Conservation (phyloP, 176 grass and related monocot species). For the Lolium rigidum region DNA sequence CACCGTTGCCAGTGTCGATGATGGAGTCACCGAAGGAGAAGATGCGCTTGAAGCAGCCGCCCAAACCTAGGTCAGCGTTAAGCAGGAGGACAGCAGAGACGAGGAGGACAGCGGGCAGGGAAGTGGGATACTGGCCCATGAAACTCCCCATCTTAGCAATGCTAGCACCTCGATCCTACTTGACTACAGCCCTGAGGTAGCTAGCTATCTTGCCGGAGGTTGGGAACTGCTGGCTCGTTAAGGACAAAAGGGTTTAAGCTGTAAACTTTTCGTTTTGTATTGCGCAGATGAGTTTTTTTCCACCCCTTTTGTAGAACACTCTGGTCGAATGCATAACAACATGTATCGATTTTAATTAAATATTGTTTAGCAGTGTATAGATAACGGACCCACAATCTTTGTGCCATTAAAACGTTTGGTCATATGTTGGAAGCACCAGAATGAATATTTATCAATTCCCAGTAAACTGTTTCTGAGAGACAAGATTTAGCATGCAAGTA, state of each 20-base stretch:
- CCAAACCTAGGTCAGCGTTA: background rate
- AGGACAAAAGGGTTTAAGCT: background rate
- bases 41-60: constrained; percentile 65
- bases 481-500: background rate
- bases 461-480: background rate
- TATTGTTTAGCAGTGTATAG: background rate
- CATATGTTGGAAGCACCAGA: background rate
- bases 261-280: background rate
- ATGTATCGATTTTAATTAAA: background rate
- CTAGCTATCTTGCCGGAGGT: background rate
- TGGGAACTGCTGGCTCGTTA: background rate
- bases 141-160: background rate
- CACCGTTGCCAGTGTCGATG: constrained; percentile 61
- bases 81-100: constrained; percentile 6
- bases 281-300: background rate
- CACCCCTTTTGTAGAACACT: background rate
- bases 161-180: no score
- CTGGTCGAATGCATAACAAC: background rate
- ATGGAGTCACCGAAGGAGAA: constrained; percentile 72
- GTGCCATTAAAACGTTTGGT: background rate
- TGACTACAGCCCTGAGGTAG: no score
- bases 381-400: background rate
- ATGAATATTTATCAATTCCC: background rate
- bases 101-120: background rate
- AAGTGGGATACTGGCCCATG: background rate